Evolutionary conservation across 768 basidiomycete genomes (phyloP), one percentile per base, ranked within the genome.

Genomic region (Kondoa malvinella): DNA sequence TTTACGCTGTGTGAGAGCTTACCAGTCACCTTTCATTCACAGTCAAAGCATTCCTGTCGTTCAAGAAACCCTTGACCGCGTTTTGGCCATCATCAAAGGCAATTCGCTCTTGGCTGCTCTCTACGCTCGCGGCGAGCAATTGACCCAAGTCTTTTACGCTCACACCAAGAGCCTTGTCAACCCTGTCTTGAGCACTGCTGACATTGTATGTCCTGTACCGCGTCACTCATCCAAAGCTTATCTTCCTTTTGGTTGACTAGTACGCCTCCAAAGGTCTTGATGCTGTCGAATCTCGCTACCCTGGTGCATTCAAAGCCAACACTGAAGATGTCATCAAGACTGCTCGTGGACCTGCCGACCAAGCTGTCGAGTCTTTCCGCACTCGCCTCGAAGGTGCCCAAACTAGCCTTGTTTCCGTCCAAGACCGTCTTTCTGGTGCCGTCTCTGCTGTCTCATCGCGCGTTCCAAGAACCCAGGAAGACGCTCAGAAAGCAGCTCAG

Each of bases 351-450:
- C 29, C 26, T 30, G 61, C 32, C 17, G 16, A 16, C 17, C 12
- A 14, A 3, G 27, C 30, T 63, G 61, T 17, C 8, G 29, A 17
- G 12, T 17, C 61, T 17, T 63, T 33, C 61, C 27, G 61, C 27
- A 31, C 29, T 31, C 30, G 61, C 32, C 32, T 27, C 29, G 61
- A 31, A 63, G 61, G 61, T 63, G 61, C 15, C 31, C 61, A 27
- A 29, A 29, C 61, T 16, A 8, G 3, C n/a, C 61, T 15, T 34
- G 15, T 63, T 29, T 4, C 58, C 15, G 27, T 27, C 32, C 30
- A 63, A 16, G 30, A 17, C 31, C 15, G 14, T 27, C 27, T 27
- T 63, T 26, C 33, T 29, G 61, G 33, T 29, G 29, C 29, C 12
- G 29, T 63, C 32, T 27, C 61, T 33, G 27, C 27, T 33, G 61